Evolutionary conservation across 164 flowering plant genomes (phyloP).

Genomic region (Cinnamomum micranthum): DNA sequence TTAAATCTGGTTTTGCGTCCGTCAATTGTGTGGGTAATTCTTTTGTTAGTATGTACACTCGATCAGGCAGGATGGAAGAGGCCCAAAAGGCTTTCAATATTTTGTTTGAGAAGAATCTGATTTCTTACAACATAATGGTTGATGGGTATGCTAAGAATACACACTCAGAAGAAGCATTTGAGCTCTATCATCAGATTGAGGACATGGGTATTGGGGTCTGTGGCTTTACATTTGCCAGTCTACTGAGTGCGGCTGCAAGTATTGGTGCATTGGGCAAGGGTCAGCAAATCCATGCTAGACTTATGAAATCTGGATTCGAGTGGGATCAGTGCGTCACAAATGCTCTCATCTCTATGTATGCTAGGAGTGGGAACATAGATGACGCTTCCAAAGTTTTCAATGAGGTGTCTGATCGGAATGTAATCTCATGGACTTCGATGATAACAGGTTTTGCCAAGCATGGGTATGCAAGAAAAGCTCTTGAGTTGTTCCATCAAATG

Average conservation of each 20-base stretch:
- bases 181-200: constrained; percentile 48
- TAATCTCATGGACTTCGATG: constrained; percentile 86
- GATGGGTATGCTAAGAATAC: constrained; percentile 57
- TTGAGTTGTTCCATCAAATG: constrained; percentile 60
- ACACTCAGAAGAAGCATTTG: constrained; percentile 55
- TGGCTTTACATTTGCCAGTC: constrained; percentile 68
- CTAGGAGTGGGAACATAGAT: constrained; percentile 72
- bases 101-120: constrained; percentile 66
- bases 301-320: constrained; percentile 53
- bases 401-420: constrained; percentile 46
- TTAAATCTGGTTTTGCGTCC: constrained; percentile 52
- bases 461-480: constrained; percentile 59
- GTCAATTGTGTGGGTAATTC: constrained; percentile 74
- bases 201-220: constrained; percentile 31
- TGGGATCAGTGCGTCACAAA: constrained; percentile 44
- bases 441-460: constrained; percentile 85
- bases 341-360: constrained; percentile 80
- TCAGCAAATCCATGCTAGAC: constrained; percentile 67
- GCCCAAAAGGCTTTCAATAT: constrained; percentile 70
- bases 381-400: constrained; percentile 56
- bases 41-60: constrained; percentile 66
- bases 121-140: constrained; percentile 60
- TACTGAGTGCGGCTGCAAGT: constrained; percentile 77
- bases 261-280: constrained; percentile 65
- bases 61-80: constrained; percentile 59